phyloP scores from a whole-genome alignment of 2,329 filamentous ascomycete species.

The Cordyceps javanica region DNA sequence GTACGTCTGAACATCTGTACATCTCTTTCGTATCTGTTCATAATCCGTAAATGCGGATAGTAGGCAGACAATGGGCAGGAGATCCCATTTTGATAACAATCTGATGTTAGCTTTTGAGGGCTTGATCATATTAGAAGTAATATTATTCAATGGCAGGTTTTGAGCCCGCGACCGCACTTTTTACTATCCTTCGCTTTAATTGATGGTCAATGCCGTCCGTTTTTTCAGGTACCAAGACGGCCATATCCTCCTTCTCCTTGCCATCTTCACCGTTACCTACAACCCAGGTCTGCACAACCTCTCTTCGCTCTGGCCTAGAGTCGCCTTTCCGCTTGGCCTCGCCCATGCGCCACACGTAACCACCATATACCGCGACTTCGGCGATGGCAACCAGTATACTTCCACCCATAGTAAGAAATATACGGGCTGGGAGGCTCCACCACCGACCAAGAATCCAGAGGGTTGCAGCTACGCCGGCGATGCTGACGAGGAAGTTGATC shows the following conservation, averaged over 20 bases:
- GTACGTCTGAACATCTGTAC: too few species aligned
- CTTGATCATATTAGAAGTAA: not conserved
- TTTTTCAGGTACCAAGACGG: slow-evolving; percentile 21
- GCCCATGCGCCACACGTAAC: slow-evolving; percentile 65
- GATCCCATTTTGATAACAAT: too few species aligned
- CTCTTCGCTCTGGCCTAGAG: slow-evolving; percentile 56
- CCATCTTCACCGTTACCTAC: slow-evolving; percentile 36
- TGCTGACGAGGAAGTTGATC: slow-evolving; percentile 82
- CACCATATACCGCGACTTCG: slow-evolving; percentile 71
- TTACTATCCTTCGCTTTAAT: not conserved
- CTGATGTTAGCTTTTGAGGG: not conserved
- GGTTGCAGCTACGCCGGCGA: slow-evolving; percentile 69
- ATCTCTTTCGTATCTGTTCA: too few species aligned
- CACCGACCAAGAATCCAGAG: slow-evolving; percentile 73
- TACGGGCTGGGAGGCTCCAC: slow-evolving; percentile 64
- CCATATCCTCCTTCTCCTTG: slow-evolving; percentile 20
- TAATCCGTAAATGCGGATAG: too few species aligned
- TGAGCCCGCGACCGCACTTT: not conserved
- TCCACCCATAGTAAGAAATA: slow-evolving; percentile 66
- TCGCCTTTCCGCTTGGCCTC: slow-evolving; percentile 61
- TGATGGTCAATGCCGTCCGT: slow-evolving; percentile 9
- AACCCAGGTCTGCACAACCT: slow-evolving; percentile 68
- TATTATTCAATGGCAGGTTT: not conserved
- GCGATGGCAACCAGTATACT: slow-evolving; percentile 65
- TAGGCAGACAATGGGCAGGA: too few species aligned